Evolutionary conservation across 495 filamentous ascomycete genomes (phyloP).

Genomic region (Penicillium antarcticum): DNA sequence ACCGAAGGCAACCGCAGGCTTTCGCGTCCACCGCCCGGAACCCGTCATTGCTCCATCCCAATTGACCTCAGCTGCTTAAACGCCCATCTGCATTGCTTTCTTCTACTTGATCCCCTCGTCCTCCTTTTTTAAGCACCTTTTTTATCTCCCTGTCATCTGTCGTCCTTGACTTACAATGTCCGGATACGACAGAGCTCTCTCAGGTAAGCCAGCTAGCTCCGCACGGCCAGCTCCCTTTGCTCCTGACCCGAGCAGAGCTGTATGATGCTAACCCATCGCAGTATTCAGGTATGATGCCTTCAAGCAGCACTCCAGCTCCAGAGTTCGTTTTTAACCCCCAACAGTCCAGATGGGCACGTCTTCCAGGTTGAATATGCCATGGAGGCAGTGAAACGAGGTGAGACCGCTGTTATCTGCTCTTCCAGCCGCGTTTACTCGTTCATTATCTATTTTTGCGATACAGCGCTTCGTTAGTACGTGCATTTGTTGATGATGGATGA

Average conservation of each 20-base stretch:
- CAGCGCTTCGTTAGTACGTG: not conserved
- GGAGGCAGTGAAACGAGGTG: conserved; percentile 97
- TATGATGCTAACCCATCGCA: conserved; percentile 18
- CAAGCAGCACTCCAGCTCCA: conserved; percentile 10
- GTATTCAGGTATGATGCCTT: conserved; percentile 27
- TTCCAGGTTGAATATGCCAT: conserved; percentile 99
- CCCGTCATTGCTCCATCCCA: conserved; percentile 27
- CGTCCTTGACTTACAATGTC: conserved; percentile 60
- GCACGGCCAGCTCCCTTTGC: conserved; percentile 21
- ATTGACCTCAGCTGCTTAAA: conserved; percentile 15
- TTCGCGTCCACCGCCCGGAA: conserved; percentile 32
- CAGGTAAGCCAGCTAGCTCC: conserved; percentile 61
- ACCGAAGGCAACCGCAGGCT: conserved; percentile 27
- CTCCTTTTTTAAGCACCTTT: not conserved
- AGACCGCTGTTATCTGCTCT: conserved; percentile 6
- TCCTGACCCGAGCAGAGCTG: conserved; percentile 4
- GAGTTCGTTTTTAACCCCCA: conserved; percentile 21
- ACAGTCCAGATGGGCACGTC: conserved; percentile 95
- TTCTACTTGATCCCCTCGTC: conserved; percentile 4
- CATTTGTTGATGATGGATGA: conserved; percentile 11
- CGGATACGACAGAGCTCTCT: conserved; percentile 92
- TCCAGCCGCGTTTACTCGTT: not conserved
- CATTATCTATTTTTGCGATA: not conserved
- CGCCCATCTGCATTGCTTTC: conserved; percentile 3
- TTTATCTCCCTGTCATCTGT: not conserved